A percentile compares a stretch with the other conserved stretches of the same genome.
These are phyloP conservation scores for Mucor mucedo DNA, from an alignment of 371 early-diverging fungal species.

Conservation along the genomic window DNA sequence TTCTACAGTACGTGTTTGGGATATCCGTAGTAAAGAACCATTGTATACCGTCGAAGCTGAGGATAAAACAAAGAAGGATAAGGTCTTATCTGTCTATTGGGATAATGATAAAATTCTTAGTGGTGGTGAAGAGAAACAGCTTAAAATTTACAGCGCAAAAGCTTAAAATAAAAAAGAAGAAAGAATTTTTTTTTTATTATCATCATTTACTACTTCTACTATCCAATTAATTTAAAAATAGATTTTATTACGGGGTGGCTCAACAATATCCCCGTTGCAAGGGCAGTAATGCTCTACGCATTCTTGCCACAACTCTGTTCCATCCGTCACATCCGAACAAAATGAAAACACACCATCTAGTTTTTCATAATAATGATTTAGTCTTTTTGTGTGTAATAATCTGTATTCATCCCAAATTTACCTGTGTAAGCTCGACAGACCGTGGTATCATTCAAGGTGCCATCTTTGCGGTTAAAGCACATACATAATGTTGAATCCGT, in stretches of 20 bases:
- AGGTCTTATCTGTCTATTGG: conserved; percentile 86
- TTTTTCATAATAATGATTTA: too few relatives aligned
- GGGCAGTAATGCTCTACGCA: conserved; percentile 26
- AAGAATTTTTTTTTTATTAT: not conserved
- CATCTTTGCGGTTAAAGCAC: conserved; percentile 28
- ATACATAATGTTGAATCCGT: conserved; percentile 26
- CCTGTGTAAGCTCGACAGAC: conserved; percentile 18
- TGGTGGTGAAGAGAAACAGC: conserved; percentile 86
- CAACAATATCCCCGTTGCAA: not conserved
- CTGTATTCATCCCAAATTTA: not conserved
- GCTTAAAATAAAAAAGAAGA: conserved; percentile 9
- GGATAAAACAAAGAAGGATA: conserved; percentile 56
- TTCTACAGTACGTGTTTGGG: conserved; percentile 90
- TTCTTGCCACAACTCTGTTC: conserved; percentile 19
- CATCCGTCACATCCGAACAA: conserved; percentile 21
- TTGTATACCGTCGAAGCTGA: conserved; percentile 67
- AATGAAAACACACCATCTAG: conserved; percentile 25
- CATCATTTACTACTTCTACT: not conserved
- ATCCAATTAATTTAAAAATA: not conserved
- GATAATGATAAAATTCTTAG: conserved; percentile 68
- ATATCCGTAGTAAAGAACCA: conserved; percentile 82
- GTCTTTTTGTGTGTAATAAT: not conserved
- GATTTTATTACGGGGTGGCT: conserved; percentile 8
- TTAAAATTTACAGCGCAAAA: conserved; percentile 73
- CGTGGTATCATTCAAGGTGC: conserved; percentile 14